These are phyloP conservation scores for Nicotiana undulata DNA, from an alignment of 257 asterid species.

Conservation along the genomic window DNA sequence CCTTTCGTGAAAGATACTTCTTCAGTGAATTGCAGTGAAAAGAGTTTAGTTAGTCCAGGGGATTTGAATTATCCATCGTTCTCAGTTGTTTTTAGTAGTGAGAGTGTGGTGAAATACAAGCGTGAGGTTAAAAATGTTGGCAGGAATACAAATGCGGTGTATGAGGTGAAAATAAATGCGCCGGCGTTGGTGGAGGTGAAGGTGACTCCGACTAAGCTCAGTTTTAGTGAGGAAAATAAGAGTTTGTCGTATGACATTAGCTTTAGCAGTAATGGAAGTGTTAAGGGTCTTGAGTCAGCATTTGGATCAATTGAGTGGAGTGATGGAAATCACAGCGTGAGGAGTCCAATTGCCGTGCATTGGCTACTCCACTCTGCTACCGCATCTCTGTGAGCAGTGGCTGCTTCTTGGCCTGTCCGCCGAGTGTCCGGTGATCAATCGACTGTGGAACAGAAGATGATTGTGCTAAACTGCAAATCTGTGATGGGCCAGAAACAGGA, in stretches of 20 bases:
- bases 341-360: conserved; percentile 68
- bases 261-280: conserved; percentile 27
- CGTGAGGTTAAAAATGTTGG: conserved; percentile 76
- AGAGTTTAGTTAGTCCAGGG: conserved; percentile 50
- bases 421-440: background rate
- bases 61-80: conserved; percentile 85
- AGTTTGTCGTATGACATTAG: conserved; percentile 61
- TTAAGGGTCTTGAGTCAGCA: conserved; percentile 25
- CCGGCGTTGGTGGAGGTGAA: conserved; percentile 67
- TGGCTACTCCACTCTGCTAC: conserved; percentile 34
- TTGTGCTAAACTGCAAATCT: background rate
- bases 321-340: conserved; percentile 58
- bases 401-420: background rate
- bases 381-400: conserved; percentile 34
- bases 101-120: conserved; percentile 40
- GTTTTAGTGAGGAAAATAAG: conserved; percentile 29
- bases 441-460: background rate
- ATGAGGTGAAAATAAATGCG: conserved; percentile 57
- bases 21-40: conserved; percentile 40
- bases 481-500: background rate
- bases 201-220: conserved; percentile 57
- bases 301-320: conserved; percentile 82
- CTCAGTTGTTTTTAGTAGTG: conserved; percentile 49
- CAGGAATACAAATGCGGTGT: conserved; percentile 24
- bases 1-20: conserved; percentile 34